A percentile compares a stretch with the other conserved stretches of the same genome.
phyloP scores from a whole-genome alignment of 176 grass and related monocot genomes.

The Zea luxurians region DNA sequence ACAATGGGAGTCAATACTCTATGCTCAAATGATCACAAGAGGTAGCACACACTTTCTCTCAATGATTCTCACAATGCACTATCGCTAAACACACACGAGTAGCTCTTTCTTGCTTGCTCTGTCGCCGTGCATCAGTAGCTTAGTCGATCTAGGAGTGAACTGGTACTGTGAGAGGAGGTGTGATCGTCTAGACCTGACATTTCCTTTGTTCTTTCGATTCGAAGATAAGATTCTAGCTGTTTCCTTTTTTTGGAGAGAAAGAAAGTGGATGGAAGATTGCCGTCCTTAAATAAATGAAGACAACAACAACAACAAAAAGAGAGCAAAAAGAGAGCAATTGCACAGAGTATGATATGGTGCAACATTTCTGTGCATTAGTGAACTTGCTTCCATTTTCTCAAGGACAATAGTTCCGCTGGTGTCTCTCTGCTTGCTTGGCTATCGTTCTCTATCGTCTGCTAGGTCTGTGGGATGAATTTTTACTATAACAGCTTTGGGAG shows the following conservation, averaged over 20 bases:
- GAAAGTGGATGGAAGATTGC: constrained; percentile 40
- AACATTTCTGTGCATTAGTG: not conserved
- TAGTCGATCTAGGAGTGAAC: too few relatives aligned
- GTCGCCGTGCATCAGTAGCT: too few relatives aligned
- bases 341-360: constrained; percentile 13
- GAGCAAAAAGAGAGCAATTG: constrained; percentile 1
- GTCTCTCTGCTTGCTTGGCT: too few relatives aligned
- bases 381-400: not conserved
- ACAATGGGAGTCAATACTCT: too few relatives aligned
- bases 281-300: not conserved
- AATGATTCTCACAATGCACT: too few relatives aligned
- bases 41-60: too few relatives aligned
- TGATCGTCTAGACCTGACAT: constrained; percentile 9
- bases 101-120: too few relatives aligned
- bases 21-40: too few relatives aligned
- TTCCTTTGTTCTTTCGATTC: constrained; percentile 39
- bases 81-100: too few relatives aligned
- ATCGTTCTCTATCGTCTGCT: not conserved
- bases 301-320: not conserved
- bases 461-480: too few relatives aligned
- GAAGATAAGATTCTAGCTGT: not conserved
- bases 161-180: too few relatives aligned
- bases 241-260: not conserved
- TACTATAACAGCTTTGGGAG: too few relatives aligned
- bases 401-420: not conserved